Evolutionary conservation across 2,329 filamentous ascomycete species (phyloP).

Genomic region (Talaromyces sp.): DNA sequence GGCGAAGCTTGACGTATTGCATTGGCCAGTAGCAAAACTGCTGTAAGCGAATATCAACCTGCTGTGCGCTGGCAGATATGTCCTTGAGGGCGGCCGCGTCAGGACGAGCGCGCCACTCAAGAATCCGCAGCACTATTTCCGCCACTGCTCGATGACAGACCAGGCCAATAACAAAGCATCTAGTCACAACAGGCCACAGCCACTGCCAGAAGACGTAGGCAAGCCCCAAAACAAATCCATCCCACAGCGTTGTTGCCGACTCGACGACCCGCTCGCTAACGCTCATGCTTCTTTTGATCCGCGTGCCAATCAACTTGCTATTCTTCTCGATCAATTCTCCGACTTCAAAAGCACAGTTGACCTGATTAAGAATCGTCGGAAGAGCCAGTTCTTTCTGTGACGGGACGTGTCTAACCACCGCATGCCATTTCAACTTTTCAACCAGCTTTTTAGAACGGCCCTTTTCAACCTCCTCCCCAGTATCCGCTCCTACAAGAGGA

Average conservation of each 20-base stretch:
- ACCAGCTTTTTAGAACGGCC: constrained; percentile 63
- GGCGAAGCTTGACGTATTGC: constrained; percentile 87
- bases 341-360: constrained; percentile 93
- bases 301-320: constrained; percentile 73
- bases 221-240: constrained; percentile 63
- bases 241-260: constrained; percentile 80
- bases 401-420: constrained; percentile 68
- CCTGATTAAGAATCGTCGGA: constrained; percentile 78
- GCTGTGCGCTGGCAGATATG: constrained; percentile 91
- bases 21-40: constrained; percentile 99
- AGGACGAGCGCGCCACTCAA: constrained; percentile 80
- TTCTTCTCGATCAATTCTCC: constrained; percentile 84
- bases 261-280: constrained; percentile 93
- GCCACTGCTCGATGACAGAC: constrained; percentile 75
- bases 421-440: constrained; percentile 84
- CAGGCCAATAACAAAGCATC: constrained; percentile 69
- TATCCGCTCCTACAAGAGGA: constrained; percentile 54
- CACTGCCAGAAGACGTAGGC: constrained; percentile 70
- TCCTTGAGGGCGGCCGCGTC: constrained; percentile 85
- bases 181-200: constrained; percentile 70
- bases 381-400: constrained; percentile 81
- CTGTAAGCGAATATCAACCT: constrained; percentile 92
- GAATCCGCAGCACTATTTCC: constrained; percentile 68
- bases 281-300: constrained; percentile 78
- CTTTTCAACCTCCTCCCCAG: constrained; percentile 66